Evolutionary conservation across 2,329 filamentous ascomycete species (phyloP).

Genomic region (Aspergillus novofumigatus): DNA sequence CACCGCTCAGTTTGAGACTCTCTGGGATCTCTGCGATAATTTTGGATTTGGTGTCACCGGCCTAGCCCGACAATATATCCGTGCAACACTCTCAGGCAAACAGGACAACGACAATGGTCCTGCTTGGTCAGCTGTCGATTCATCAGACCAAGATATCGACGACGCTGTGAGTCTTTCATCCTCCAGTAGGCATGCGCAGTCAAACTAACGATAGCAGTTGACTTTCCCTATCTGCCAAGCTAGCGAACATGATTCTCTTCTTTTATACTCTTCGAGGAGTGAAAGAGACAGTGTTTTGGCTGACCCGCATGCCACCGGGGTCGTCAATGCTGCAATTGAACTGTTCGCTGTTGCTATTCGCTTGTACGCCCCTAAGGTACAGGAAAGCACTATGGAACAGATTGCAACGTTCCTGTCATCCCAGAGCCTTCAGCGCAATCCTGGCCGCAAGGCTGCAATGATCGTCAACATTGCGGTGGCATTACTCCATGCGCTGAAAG

Average conservation of each 20-base stretch:
- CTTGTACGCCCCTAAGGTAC: slow-evolving; percentile 82
- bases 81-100: slow-evolving; percentile 67
- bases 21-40: slow-evolving; percentile 95
- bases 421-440: slow-evolving; percentile 73
- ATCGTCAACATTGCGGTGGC: slow-evolving; percentile 84
- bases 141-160: slow-evolving; percentile 37
- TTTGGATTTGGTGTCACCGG: slow-evolving; percentile 91
- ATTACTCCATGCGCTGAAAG: slow-evolving; percentile 73
- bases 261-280: slow-evolving; percentile 60
- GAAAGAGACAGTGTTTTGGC: slow-evolving; percentile 50
- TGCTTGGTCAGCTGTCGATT: slow-evolving; percentile 37
- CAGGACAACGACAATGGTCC: slow-evolving; percentile 56
- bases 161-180: slow-evolving; percentile 33
- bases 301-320: slow-evolving; percentile 84
- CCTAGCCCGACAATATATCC: slow-evolving; percentile 71
- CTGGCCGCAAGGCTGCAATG: slow-evolving; percentile 83
- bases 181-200: too few species aligned
- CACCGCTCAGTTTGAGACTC: slow-evolving; percentile 81
- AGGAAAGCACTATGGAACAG: slow-evolving; percentile 94
- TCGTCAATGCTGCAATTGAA: slow-evolving; percentile 90
- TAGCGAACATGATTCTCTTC: slow-evolving; percentile 82
- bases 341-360: slow-evolving; percentile 90
- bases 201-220: slow-evolving; percentile 30
- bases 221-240: slow-evolving; percentile 70
- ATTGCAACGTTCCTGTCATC: slow-evolving; percentile 85